A percentile compares a stretch with the other conserved stretches of the same genome.
Conservation (phyloP, 768 basidiomycete genomes). For the Suillus ampliporus region DNA sequence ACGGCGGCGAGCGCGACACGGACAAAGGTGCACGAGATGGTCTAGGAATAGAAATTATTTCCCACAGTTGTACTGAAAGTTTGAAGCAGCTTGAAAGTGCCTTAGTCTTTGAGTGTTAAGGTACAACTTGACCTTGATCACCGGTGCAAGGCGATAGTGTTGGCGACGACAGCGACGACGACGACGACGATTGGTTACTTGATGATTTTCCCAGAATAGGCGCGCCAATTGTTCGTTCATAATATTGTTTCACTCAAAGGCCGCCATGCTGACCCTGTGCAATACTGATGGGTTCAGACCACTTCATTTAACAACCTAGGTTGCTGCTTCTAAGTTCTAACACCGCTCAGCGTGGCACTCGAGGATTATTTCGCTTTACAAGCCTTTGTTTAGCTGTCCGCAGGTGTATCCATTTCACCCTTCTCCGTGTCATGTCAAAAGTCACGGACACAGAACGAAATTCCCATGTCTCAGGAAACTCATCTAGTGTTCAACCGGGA, state of each 20-base stretch:
- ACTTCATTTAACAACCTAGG: neutral
- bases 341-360: neutral
- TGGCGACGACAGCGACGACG: neutral
- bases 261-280: neutral
- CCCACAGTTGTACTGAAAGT: slow-evolving; percentile 1
- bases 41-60: neutral
- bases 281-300: neutral
- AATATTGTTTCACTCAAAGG: neutral
- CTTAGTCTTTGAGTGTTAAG: neutral
- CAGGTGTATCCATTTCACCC: neutral
- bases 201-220: neutral
- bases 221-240: slow-evolving; percentile 7
- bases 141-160: neutral
- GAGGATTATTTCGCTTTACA: neutral
- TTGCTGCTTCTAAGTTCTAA: neutral
- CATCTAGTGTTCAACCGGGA: slow-evolving; percentile 21
- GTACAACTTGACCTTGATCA: neutral
- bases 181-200: neutral
- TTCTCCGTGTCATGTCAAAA: slow-evolving; percentile 8
- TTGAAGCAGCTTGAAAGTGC: neutral
- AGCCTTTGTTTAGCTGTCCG: neutral
- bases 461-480: slow-evolving; percentile 18
- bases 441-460: slow-evolving; percentile 22
- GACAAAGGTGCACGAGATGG: neutral
- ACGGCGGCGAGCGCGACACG: slow-evolving; percentile 19